These are phyloP conservation scores for Trichoderma koningii DNA, from an alignment of 2,329 filamentous ascomycete species.

Conservation along the genomic window DNA sequence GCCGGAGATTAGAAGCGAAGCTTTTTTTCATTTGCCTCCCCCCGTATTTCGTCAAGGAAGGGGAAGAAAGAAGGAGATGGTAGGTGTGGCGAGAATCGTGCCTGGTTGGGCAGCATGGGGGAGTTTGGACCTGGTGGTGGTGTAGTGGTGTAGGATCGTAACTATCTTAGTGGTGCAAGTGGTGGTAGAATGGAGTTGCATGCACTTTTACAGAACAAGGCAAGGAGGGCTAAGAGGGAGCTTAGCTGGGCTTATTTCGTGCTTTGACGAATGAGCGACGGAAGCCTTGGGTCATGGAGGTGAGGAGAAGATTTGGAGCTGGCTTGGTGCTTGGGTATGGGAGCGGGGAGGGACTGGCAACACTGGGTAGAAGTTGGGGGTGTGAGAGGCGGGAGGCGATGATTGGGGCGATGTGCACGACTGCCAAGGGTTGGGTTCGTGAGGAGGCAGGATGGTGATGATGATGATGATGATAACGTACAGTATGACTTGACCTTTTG, in stretches of 20 bases:
- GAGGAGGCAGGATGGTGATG: constrained; percentile 3
- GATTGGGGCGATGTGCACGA: constrained; percentile 24
- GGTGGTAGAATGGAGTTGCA: not conserved
- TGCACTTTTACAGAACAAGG: not conserved
- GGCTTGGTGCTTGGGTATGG: not conserved
- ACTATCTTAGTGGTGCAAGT: not conserved
- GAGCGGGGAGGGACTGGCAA: not conserved
- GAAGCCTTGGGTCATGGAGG: too few species aligned
- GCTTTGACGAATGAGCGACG: not conserved
- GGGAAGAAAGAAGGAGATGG: too few species aligned
- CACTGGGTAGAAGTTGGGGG: not conserved
- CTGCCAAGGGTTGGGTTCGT: constrained; percentile 22
- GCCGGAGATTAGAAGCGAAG: constrained; percentile 15
- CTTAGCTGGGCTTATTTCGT: not conserved
- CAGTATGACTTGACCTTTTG: too few species aligned
- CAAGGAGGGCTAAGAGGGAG: not conserved
- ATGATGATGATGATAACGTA: not conserved
- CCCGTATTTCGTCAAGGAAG: too few species aligned
- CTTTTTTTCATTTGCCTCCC: too few species aligned
- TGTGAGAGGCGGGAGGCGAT: constrained; percentile 18
- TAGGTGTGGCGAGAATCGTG: constrained; percentile 14
- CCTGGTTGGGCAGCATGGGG: constrained; percentile 7
- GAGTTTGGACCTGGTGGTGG: too few species aligned
- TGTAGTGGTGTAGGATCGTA: too few species aligned
- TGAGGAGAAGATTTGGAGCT: too few species aligned